Percentiles rank a stretch among this genome's conserved stretches.
These are phyloP conservation scores for Zangia roseola DNA, from an alignment of 768 basidiomycete species.

Conservation along the genomic window DNA sequence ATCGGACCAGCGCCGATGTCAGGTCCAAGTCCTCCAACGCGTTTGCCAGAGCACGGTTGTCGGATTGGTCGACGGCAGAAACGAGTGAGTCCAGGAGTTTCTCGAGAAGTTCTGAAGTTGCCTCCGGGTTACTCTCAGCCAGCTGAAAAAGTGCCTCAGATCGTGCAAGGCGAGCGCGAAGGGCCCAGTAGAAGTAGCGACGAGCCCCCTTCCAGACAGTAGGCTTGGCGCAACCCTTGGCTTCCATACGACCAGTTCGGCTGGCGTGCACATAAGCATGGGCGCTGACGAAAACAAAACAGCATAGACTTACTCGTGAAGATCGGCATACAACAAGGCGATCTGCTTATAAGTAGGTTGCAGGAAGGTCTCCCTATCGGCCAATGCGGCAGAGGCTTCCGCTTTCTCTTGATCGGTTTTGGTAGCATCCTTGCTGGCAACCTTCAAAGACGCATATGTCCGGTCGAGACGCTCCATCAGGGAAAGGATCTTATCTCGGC, in stretches of 20 bases:
- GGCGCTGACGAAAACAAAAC: not conserved
- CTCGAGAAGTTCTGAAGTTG: constrained; percentile 64
- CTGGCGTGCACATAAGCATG: constrained; percentile 39
- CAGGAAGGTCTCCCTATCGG: constrained; percentile 74
- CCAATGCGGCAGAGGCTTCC: constrained; percentile 63
- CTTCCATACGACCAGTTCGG: constrained; percentile 94
- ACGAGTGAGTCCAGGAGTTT: constrained; percentile 64
- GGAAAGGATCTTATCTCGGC: constrained; percentile 85
- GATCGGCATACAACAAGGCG: constrained; percentile 91
- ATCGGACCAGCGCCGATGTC: constrained; percentile 55
- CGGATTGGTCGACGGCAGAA: constrained; percentile 48
- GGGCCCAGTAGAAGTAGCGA: constrained; percentile 91
- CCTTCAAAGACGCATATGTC: constrained; percentile 78
- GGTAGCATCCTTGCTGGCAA: constrained; percentile 69
- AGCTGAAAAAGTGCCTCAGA: constrained; percentile 63
- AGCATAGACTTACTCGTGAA: constrained; percentile 76
- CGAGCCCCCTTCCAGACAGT: constrained; percentile 87
- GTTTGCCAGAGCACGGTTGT: constrained; percentile 58
- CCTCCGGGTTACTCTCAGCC: constrained; percentile 67
- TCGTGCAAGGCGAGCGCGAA: constrained; percentile 77
- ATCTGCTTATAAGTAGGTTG: constrained; percentile 93
- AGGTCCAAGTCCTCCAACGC: constrained; percentile 73
- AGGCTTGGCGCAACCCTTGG: constrained; percentile 90
- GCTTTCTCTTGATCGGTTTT: constrained; percentile 76
- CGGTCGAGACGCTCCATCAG: constrained; percentile 94